phyloP scores from a whole-genome alignment of 2,329 filamentous ascomycete species.

The Calonectria pseudoturangicola region DNA sequence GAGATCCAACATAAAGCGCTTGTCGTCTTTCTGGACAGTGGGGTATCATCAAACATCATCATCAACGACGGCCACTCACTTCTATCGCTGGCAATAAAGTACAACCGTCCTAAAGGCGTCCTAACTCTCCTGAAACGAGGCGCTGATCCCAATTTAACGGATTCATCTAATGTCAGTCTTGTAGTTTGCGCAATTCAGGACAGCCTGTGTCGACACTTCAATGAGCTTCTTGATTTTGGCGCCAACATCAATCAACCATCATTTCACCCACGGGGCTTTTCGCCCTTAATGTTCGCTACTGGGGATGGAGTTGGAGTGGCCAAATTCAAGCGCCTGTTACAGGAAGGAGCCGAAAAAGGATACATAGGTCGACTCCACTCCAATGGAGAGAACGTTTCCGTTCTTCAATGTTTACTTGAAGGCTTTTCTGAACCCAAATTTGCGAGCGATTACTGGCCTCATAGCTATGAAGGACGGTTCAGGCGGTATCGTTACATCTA shows the following conservation, averaged over 20 bases:
- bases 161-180: neutral
- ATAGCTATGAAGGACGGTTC: neutral
- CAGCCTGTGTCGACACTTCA: neutral
- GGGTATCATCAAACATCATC: neutral
- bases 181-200: neutral
- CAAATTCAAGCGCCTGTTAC: slow-evolving; percentile 10
- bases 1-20: neutral
- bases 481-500: too few species aligned
- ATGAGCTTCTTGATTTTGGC: neutral
- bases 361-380: neutral
- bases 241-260: slow-evolving; percentile 26
- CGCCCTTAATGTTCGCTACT: slow-evolving; percentile 37
- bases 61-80: neutral
- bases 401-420: slow-evolving; percentile 35
- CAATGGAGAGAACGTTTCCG: neutral
- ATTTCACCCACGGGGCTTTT: slow-evolving; percentile 11
- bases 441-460: neutral
- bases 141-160: neutral
- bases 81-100: neutral
- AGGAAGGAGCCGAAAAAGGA: neutral
- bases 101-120: neutral
- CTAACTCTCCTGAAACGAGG: neutral
- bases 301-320: slow-evolving; percentile 13
- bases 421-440: neutral
- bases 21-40: neutral